These are phyloP conservation scores for Themeda triandra DNA, from an alignment of 176 grass and related monocot genomes.

Conservation along the genomic window DNA sequence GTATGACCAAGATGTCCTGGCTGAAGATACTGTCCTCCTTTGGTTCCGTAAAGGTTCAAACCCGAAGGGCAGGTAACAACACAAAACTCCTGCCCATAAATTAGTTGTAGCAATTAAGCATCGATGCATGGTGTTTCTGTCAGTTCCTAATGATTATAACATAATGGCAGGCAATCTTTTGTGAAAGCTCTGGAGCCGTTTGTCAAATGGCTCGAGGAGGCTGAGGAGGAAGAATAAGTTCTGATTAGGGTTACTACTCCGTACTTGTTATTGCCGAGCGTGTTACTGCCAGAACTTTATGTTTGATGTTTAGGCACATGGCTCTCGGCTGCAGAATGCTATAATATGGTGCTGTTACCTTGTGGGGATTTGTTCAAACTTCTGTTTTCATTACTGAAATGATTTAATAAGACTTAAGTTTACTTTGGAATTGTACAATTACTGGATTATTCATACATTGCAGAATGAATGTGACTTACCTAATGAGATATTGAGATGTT, in stretches of 20 bases:
- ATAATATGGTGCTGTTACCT: background rate
- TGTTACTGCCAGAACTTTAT: constrained; percentile 7
- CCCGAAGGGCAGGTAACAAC: constrained; percentile 78
- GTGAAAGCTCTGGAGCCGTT: constrained; percentile 83
- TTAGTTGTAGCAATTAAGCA: background rate
- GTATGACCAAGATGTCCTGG: constrained; percentile 90
- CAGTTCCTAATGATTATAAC: background rate
- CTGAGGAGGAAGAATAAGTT: constrained; percentile 73
- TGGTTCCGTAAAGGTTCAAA: constrained; percentile 97
- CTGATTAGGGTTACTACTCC: background rate
- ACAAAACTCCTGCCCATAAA: background rate
- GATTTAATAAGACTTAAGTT: background rate
- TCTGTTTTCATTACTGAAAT: background rate
- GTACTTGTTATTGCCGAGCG: background rate
- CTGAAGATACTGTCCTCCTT: constrained; percentile 92
- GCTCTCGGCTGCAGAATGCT: background rate
- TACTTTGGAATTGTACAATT: background rate
- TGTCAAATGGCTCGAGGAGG: constrained; percentile 89
- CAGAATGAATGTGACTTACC: no score
- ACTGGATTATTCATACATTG: no score
- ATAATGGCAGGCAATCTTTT: constrained; percentile 62
- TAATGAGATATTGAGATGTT: no score
- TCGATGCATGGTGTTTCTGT: background rate
- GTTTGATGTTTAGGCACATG: background rate
- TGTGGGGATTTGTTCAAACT: background rate